Base-by-base conservation (phyloP, 2,329 filamentous ascomycete species). In the Apiospora rasikravindrae region DNA sequence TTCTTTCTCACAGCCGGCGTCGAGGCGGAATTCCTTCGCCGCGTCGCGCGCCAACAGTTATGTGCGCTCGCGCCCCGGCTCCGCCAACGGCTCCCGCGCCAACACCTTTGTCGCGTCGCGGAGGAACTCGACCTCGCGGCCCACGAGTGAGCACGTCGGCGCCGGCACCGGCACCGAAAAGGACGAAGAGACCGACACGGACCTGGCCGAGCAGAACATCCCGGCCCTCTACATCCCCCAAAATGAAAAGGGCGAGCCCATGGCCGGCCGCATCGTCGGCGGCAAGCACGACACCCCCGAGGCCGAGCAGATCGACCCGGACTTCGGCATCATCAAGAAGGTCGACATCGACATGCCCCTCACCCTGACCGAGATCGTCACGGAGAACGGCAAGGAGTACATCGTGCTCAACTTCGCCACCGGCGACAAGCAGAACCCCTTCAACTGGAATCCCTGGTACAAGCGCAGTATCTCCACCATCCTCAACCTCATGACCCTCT, bases 401-500 rank as follows among this genome's bases (percentile, higher is more conserved):
- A 82, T 88, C 71, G 78, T 87, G 14, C 81, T 88, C 6, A 81
- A 82, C 47, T 88, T 87, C 73, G 82, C 82, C 1, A 77, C 82
- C 1, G 84, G 81, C 14, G 86, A 88, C 73, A 80, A 79, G 26
- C 82, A 86, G 75, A 87, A 88, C 74, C 86, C 86, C 0, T 88
- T 87, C 82, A 88, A 88, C 77, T 88, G 84, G 84, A 82, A 80
- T 53, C 75, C 77, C 2, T 80, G 78, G 69, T 81, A 83, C 72
- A 87, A 87, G 78, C 79, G 81, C 4, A 83, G 84, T 74, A 85
- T 87, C 74, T 84, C 84, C 2, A 73, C 81, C 4, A 81, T 87
- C 64, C 83, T 88, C 19, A 86, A 86, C 75, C 74, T 86, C 16
- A 88, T 88, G 86, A 87, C 86, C 1, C 80, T 88, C 11, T 88